Base-by-base conservation (phyloP, 2,329 filamentous ascomycete species). In the Chrysosporium queenslandicum region DNA sequence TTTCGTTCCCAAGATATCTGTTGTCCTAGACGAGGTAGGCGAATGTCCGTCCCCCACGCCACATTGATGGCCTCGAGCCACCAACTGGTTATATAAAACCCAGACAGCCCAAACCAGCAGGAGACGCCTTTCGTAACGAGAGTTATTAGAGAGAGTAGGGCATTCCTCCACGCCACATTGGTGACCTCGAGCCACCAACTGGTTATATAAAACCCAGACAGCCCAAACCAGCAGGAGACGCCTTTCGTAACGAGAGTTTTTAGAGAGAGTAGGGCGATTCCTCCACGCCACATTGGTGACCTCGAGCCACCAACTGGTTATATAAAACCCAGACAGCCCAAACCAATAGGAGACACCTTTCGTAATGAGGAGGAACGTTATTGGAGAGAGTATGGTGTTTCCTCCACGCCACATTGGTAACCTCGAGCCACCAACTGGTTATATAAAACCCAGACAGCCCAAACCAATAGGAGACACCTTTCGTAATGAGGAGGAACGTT, bases 111-210 rank as follows among this genome's bases (percentile, higher is more conserved):
- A 36, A 36, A 36, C 4, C 36, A 27, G 50, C 47, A 39, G 52
- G 46, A 50, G 45, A 46, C 41, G 4, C n/a, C n/a, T n/a, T n/a
- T n/a, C n/a, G n/a, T n/a, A n/a, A n/a, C n/a, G n/a, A n/a, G n/a
- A n/a, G n/a, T n/a, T n/a, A n/a, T n/a, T n/a, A n/a, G n/a, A 29
- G 27, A 4, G 27, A 29, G 27, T 9, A 29, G 3, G 37, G 18
- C n/a, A 27, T 6, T 49, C 51, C 51, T 40, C 51, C 51, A 53
- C 51, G 51, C 51, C 51, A 53, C 51, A 42, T 47, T 32, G 25
- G 46, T 18, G 18, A 32, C 34, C 29, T 43, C 41, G 23, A 43
- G 45, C 20, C 12, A 20, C 20, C 25, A 25, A 47, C 25, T 53
- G 50, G 50, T 53, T 53, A 46, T 53, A 27, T 12, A 21, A 12